Evolutionary conservation across 495 filamentous ascomycete genomes (phyloP), one percentile per base, ranked within the genome.

Genomic region (Lepraria neglecta): DNA sequence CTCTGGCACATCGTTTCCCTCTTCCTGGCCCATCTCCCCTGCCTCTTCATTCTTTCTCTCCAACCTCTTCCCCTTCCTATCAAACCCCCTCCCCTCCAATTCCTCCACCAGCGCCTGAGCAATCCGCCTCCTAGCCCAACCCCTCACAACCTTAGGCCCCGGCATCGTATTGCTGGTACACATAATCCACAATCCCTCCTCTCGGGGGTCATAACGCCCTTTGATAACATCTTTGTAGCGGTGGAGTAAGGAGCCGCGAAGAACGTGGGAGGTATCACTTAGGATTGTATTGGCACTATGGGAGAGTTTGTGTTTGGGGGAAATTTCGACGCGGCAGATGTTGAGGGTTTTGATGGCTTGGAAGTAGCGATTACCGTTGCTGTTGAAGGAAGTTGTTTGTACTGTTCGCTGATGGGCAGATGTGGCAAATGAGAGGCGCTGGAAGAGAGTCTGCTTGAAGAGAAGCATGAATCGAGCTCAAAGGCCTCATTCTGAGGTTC

Each of bases 1-100:
- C 47, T 62, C 54, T 11, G 40, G 38, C 14, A 17, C 15, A 38
- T n/a, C 5, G 7, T 15, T 9, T 35, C n/a, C 21, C 12, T 14
- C 35, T 19, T 4, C 21, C 11, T 54, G 33, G 6, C 24, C 31
- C 17, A 12, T n/a, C 42, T 2, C 24, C 19, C 19, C 38, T 1
- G 4, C 31, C 7, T 38, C 35, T 12, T 7, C 35, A 38, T 38
- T 7, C 12, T 12, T 38, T 5, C 2, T 48, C 9, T 38, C 54
- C 33, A 71, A 42, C 27, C 40, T 46, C 38, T 64, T 76, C 21
- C 87, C 87, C 27, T 78, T 63, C n/a, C 64, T 55, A 67, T 83
- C 79, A 64, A 79, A 85, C 1, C 86, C 85, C 53, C 71, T 75
- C 38, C 70, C 76, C 60, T 71, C 76, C 64, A 91, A 72, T 19